Base-by-base conservation (phyloP, 805 yeast genomes). In the Ogataea methanolica region DNA sequence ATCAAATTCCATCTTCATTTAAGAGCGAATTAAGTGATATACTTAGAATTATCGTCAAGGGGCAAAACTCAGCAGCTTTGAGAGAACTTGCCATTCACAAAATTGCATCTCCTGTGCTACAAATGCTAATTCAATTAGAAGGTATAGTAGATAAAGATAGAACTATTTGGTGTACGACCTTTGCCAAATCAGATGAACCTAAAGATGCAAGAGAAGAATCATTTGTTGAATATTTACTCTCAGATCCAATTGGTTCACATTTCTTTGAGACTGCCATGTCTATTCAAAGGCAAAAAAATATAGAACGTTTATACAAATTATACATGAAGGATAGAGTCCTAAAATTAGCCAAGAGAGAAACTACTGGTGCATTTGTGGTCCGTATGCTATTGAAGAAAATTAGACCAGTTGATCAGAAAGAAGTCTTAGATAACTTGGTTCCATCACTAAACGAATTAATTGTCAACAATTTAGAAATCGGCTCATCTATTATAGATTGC, bases 241-340 rank as follows among this genome's bases (percentile, higher is more conserved):
- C 94, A 8, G 96, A 90, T 60, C 73, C 95, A 1, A 88, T 91
- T n/a, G 99, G 98, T 0, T 85, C 96, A 1, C 97, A 90, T 67
- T 92, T 94, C 70, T 72, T 92, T 26, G 89, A 94, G 65, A 76
- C 83, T 17, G 76, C 82, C 11, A 72, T 91, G 44, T 79, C 76
- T 42, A 78, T 76, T 49, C 82, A 84, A 51, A 81, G 94, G 54
- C 68, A 78, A 52, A 84, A 80, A 53, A 82, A 80, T 60, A 78
- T 86, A 19, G 86, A 83, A 57, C 76, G 96, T 56, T 65, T 92
- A 41, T 88, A 80, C 69, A 69, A 68, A 37, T 63, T 78, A 6
- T 88, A 90, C 68, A 87, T 91, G 83, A 76, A 76, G 50, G 86
- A 83, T 31, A 74, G 96, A 51, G 69, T 91, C 6, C 70, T 78